Evolutionary conservation across 2,329 filamentous ascomycete species (phyloP).

Genomic region (Trichoderma endophyticum): DNA sequence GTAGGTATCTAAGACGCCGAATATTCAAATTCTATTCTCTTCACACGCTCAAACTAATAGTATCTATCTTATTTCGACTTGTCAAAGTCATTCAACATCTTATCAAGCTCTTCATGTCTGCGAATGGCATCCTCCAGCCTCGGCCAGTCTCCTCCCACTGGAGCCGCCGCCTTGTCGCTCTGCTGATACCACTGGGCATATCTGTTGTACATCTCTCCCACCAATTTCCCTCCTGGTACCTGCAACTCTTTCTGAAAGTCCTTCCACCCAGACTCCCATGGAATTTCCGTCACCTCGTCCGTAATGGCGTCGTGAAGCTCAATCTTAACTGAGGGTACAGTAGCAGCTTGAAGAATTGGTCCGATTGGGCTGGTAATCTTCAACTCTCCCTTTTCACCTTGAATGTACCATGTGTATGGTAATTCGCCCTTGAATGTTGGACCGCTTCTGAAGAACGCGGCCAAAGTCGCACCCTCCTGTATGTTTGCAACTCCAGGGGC

Average conservation of each 20-base stretch:
- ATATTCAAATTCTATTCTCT: background rate
- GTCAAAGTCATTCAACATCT: background rate
- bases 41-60: background rate
- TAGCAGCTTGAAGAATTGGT: background rate
- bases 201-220: slow-evolving; percentile 6
- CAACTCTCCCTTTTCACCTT: background rate
- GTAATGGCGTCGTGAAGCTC: background rate
- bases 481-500: slow-evolving; percentile 1
- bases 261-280: slow-evolving; percentile 6
- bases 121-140: background rate
- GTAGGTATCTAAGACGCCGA: too few relatives aligned
- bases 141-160: background rate
- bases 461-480: background rate
- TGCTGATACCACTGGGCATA: slow-evolving; percentile 9
- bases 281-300: background rate
- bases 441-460: background rate
- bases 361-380: background rate
- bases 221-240: background rate
- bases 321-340: background rate
- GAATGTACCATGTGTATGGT: slow-evolving; percentile 1
- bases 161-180: background rate
- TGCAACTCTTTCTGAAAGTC: background rate
- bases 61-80: background rate
- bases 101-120: slow-evolving; percentile 1
- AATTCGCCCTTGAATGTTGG: background rate